Evolutionary conservation across 768 basidiomycete species (phyloP), one percentile per base, ranked within the genome.

Genomic region (Macrolepiota albuminosa): DNA sequence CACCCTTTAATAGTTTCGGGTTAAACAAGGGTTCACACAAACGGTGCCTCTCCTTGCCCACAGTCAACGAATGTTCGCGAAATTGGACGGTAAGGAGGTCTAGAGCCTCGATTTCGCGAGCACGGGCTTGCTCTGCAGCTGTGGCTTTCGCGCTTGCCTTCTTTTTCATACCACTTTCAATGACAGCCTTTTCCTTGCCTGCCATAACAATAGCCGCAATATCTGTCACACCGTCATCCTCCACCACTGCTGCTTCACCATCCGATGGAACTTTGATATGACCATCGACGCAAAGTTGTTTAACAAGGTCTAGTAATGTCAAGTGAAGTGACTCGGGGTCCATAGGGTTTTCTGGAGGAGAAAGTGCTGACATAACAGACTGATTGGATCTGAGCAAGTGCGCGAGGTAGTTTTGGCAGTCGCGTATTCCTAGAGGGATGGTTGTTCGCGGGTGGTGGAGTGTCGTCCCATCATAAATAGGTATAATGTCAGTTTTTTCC

Each of bases 21-120:
- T 93, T 87, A 63, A 93, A 95, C 31, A 97, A 77, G 6, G 93
- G 92, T 70, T 96, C 95, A 70, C 91, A 93, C 73, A 95, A 91
- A 43, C 91, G 80, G 76, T 97, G 93, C 39, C 94, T 81, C 68
- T 93, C 92, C 70, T 90, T 91, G 18, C 94, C 94, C 39, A 96
- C 66, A 8, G 88, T 90, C 60, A 95, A 68, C 43, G 84, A 80
- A 67, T 82, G 79, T 10, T 79, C 85, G n/a, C 84, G 80, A 73
- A 91, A 93, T 67, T 88, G 79, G 29, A 92, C 72, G 9, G 86
- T 84, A 39, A 91, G 74, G n/a, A 95, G 84, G 70, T 95, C 91
- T 59, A 93, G 75, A 0, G 92, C 89, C 68, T 90, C 87, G 37
- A 93, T 89, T 72, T 93, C 91, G 62, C 83, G 80, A 47, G 89